Evolutionary conservation across 176 grass and related monocot species (phyloP).

Genomic region (Pharus latifolius): DNA sequence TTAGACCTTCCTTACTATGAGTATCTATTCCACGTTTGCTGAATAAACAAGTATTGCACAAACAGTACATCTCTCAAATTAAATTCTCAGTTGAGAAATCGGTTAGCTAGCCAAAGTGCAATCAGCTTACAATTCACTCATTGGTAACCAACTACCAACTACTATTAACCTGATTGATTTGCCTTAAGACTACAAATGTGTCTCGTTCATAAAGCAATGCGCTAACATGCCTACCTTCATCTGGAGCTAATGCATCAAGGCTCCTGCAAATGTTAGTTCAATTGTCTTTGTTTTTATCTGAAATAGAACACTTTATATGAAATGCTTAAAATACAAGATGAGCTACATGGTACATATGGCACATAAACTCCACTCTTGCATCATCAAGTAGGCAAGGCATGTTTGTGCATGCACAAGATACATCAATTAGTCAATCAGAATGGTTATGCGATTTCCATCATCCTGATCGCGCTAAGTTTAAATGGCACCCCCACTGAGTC

Average conservation of each 20-base stretch:
- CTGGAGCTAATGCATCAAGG: no score
- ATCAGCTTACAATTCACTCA: background rate
- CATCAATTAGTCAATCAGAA: constrained; percentile 4
- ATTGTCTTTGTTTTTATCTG: background rate
- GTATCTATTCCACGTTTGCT: background rate
- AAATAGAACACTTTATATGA: background rate
- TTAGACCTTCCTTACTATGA: background rate
- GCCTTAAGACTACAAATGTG: background rate
- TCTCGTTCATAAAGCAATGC: background rate
- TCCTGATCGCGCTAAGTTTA: background rate
- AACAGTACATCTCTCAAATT: background rate
- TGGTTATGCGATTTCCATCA: background rate
- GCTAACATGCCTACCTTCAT: background rate
- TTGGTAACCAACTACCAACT: background rate
- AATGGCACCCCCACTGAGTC: background rate
- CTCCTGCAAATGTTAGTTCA: no score
- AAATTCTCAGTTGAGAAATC: background rate
- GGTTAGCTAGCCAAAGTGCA: background rate
- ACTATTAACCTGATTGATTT: background rate
- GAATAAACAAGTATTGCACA: background rate
- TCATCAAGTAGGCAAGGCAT: background rate
- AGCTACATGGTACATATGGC: background rate
- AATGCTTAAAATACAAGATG: background rate
- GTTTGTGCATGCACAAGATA: background rate
- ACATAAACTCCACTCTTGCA: background rate